phyloP scores from a whole-genome alignment of 345 rosid genomes.

The Odontarrhena argentea region DNA sequence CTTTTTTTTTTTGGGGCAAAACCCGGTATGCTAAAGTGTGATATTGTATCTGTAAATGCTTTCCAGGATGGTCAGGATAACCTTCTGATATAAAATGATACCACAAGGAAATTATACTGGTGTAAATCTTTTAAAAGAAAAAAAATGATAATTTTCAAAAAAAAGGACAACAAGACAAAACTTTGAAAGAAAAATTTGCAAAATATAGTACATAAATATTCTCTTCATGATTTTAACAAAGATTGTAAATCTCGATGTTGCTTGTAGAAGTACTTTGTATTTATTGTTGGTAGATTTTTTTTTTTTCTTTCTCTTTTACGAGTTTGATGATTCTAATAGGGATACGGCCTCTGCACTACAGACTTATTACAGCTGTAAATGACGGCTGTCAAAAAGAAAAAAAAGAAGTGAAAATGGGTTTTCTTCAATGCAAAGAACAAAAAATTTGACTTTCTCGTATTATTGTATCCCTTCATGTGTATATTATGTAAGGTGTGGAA shows the following conservation, averaged over 20 bases:
- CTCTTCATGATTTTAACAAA: constrained; percentile 36
- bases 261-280: constrained; percentile 29
- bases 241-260: constrained; percentile 36
- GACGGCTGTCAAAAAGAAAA: constrained; percentile 1
- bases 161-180: constrained; percentile 30
- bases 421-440: too few species aligned
- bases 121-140: not conserved
- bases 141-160: not conserved
- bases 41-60: not conserved
- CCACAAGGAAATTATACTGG: too few species aligned
- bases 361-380: constrained; percentile 27
- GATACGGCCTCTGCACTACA: constrained; percentile 7
- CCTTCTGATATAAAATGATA: not conserved
- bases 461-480: too few species aligned
- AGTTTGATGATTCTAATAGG: constrained; percentile 17
- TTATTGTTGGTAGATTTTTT: constrained; percentile 30
- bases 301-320: not conserved
- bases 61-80: not conserved
- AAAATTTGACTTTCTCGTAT: too few species aligned
- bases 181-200: not conserved
- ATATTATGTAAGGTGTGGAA: too few species aligned
- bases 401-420: too few species aligned
- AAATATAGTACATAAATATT: constrained; percentile 33
- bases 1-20: too few species aligned
- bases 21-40: too few species aligned